Evolutionary conservation across 2,329 filamentous ascomycete species (phyloP), one percentile per base, ranked within the genome.

Genomic region (Eutypella sp.): DNA sequence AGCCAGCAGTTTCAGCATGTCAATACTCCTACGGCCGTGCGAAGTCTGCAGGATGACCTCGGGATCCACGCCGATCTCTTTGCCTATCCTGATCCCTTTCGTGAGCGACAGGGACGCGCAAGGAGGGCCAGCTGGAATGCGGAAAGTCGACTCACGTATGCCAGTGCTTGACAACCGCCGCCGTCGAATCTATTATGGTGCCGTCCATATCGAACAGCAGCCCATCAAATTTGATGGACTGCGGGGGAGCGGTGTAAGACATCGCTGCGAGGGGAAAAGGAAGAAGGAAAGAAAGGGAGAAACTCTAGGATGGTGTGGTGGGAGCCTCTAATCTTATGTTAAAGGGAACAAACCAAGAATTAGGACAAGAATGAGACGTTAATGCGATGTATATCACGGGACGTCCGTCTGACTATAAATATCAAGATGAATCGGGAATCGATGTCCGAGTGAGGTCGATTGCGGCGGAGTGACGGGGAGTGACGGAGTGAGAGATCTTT

Each of bases 21-120:
- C 93, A 59, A 97, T 96, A 55, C 84, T 89, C 47, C 93, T 76
- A 48, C 92, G 82, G 50, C 93, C 93, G 67, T 99, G 93, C 5
- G 90, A 96, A 9, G 89, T 95, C 58, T 89, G 79, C 22, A 97
- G 78, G 57, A 99, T 97, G 39, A 85, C 79, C 40, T 84, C 76
- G n/a, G 89, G 87, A 54, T 89, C 81, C 19, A 96, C 84, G 20
- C 88, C 88, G 58, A 97, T 85, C 63, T 96, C 88, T 9, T 79
- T 76, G 41, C 87, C 91, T 53, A 91, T 78, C n/a, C 85, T 89
- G 58, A 11, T 42, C 31, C 11, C 45, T 38, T 25, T 37, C 8
- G 27, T 43, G 46, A 46, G 50, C 44, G 50, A 16, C 25, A 13
- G 31, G 34, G 45, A n/a, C n/a, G n/a, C n/a, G n/a, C n/a, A n/a